phyloP scores from a whole-genome alignment of 2,329 filamentous ascomycete genomes.

The Capronia americana region DNA sequence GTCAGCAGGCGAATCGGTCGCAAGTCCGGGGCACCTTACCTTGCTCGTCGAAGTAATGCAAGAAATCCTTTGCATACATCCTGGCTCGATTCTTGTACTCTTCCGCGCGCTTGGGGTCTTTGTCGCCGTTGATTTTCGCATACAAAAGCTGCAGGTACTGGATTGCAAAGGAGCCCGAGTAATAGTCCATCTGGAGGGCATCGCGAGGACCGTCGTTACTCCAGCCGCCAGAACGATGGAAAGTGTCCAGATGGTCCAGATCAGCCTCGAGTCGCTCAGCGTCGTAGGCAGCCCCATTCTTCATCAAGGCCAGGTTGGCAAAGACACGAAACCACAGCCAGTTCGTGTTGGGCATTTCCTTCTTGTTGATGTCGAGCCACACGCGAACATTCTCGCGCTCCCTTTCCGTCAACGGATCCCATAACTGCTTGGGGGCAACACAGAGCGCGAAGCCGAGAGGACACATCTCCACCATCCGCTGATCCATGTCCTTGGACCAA shows the following conservation, averaged over 20 bases:
- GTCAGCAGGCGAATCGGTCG: background rate
- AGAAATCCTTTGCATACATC: slow-evolving; percentile 71
- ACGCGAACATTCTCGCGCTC: slow-evolving; percentile 70
- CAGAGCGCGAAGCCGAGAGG: slow-evolving; percentile 77
- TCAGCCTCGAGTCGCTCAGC: slow-evolving; percentile 73
- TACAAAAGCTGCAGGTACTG: slow-evolving; percentile 81
- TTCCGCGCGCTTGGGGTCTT: slow-evolving; percentile 68
- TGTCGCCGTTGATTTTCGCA: slow-evolving; percentile 70
- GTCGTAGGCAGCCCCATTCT: slow-evolving; percentile 74
- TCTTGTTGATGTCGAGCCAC: slow-evolving; percentile 80
- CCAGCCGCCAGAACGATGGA: slow-evolving; percentile 83
- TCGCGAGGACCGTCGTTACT: slow-evolving; percentile 80
- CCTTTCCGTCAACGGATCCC: slow-evolving; percentile 67
- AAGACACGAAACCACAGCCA: slow-evolving; percentile 85
- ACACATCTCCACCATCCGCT: slow-evolving; percentile 86
- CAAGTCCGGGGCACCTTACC: slow-evolving; percentile 46
- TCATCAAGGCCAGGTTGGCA: slow-evolving; percentile 77
- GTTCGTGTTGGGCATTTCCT: slow-evolving; percentile 73
- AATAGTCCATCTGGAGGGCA: slow-evolving; percentile 86
- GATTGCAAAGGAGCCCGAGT: slow-evolving; percentile 81
- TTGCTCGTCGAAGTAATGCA: slow-evolving; percentile 76
- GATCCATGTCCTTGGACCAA: slow-evolving; percentile 75
- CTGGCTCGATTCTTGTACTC: slow-evolving; percentile 74
- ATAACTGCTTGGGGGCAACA: slow-evolving; percentile 68
- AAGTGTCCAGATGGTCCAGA: slow-evolving; percentile 78